Conservation (phyloP, 148 eudicot genomes). For the Agrostemma githago region DNA sequence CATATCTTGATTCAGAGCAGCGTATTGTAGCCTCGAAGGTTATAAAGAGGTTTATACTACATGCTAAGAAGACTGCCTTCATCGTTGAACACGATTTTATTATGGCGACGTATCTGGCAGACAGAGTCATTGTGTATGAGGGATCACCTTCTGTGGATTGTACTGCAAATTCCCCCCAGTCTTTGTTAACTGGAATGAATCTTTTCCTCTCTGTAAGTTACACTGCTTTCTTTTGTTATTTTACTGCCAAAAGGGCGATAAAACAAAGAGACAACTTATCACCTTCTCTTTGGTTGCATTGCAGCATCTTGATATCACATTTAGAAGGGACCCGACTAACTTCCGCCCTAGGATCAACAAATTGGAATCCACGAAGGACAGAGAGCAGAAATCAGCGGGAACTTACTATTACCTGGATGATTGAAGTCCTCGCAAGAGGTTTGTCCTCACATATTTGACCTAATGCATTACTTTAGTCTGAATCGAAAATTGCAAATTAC, state of each 20-base stretch:
- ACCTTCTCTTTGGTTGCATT: conserved; percentile 1
- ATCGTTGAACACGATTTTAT: conserved; percentile 96
- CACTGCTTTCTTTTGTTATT: background rate
- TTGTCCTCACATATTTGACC: background rate
- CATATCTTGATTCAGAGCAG: conserved; percentile 95
- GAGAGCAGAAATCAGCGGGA: conserved; percentile 92
- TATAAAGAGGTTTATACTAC: conserved; percentile 88
- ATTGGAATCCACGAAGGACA: conserved; percentile 82
- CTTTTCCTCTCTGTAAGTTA: conserved; percentile 79
- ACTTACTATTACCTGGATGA: conserved; percentile 88
- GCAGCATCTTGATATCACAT: conserved; percentile 85
- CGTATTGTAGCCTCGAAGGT: conserved; percentile 97
- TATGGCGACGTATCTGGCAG: conserved; percentile 95
- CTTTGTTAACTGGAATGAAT: conserved; percentile 90
- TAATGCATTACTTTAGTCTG: background rate
- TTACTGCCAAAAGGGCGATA: background rate
- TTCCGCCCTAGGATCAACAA: conserved; percentile 87
- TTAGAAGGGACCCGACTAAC: conserved; percentile 91
- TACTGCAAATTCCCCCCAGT: conserved; percentile 79
- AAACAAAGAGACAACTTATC: background rate
- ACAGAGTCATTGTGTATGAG: conserved; percentile 88
- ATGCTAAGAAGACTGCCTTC: conserved; percentile 94
- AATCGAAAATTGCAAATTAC: background rate
- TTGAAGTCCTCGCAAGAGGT: conserved; percentile 33
- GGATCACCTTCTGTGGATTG: conserved; percentile 80